Percentiles rank a stretch among this genome's conserved stretches.
Conservation (phyloP, 2,329 filamentous ascomycete species). For the Ceratocystis diversiconidia region DNA sequence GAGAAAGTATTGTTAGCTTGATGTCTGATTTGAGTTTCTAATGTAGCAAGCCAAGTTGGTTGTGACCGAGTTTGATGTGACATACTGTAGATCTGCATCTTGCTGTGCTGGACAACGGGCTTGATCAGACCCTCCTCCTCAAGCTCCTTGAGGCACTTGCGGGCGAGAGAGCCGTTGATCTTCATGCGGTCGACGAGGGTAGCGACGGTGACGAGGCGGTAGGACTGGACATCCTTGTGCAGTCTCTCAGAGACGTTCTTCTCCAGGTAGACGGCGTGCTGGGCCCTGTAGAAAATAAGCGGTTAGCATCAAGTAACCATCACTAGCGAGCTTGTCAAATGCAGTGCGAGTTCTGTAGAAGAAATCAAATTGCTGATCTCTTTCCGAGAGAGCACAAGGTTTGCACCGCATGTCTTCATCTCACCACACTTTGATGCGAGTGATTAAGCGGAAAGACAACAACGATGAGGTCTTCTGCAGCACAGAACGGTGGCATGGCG, state of each 20-base stretch:
- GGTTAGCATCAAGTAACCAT: slow-evolving; percentile 9
- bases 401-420: not conserved
- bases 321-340: too few species aligned
- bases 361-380: too few species aligned
- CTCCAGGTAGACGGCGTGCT: slow-evolving; percentile 98
- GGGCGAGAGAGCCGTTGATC: slow-evolving; percentile 97
- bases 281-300: slow-evolving; percentile 42
- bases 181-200: slow-evolving; percentile 98
- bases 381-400: too few species aligned
- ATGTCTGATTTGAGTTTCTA: not conserved
- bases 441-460: not conserved
- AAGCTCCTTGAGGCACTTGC: slow-evolving; percentile 76
- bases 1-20: slow-evolving; percentile 13
- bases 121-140: slow-evolving; percentile 98
- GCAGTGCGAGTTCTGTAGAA: too few species aligned
- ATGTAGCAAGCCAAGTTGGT: too few species aligned
- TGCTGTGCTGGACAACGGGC: slow-evolving; percentile 91
- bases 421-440: not conserved
- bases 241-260: slow-evolving; percentile 96
- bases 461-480: not conserved
- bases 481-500: not conserved
- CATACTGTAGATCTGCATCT: slow-evolving; percentile 94
- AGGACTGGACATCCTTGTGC: slow-evolving; percentile 99
- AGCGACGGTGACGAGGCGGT: slow-evolving; percentile 97
- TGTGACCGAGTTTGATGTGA: slow-evolving; percentile 15